These are phyloP conservation scores for Dysphania ambrosioides DNA, from an alignment of 148 eudicot genomes.

Conservation along the genomic window DNA sequence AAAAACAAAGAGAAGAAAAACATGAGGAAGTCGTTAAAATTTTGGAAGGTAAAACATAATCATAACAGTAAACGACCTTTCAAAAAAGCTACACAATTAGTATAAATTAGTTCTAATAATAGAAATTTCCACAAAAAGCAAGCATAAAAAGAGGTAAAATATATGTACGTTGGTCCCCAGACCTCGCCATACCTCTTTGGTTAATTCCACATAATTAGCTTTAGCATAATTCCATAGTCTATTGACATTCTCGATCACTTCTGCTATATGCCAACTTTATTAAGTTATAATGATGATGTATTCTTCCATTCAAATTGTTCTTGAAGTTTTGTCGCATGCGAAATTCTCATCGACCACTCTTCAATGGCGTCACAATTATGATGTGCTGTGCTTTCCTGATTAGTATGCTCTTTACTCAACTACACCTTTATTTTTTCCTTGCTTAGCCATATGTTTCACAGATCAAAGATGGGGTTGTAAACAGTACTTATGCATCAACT, in stretches of 20 bases:
- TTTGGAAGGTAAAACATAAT: not conserved
- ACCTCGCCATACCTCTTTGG: constrained; percentile 1
- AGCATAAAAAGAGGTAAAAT: not conserved
- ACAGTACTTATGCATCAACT: too few species aligned
- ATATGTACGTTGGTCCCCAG: constrained; percentile 13
- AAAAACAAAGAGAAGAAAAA: not conserved
- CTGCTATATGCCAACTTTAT: not conserved
- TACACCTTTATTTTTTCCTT: not conserved
- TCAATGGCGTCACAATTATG: not conserved
- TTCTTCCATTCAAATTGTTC: constrained; percentile 4
- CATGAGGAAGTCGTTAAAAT: not conserved
- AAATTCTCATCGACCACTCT: not conserved
- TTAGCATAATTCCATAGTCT: not conserved
- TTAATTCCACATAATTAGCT: not conserved
- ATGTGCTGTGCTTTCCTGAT: not conserved
- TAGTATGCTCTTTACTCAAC: not conserved
- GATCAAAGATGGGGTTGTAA: too few species aligned
- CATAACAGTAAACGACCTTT: not conserved
- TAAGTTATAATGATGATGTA: not conserved
- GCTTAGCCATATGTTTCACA: not conserved
- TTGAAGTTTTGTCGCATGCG: constrained; percentile 4
- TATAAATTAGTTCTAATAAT: not conserved
- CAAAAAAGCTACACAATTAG: constrained; percentile 1
- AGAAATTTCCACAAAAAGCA: not conserved
- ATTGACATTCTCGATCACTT: not conserved